A percentile compares a stretch with the other conserved stretches of the same genome.
Evolutionary conservation across 768 basidiomycete genomes (phyloP).

Genomic region (Leccinum broughii): DNA sequence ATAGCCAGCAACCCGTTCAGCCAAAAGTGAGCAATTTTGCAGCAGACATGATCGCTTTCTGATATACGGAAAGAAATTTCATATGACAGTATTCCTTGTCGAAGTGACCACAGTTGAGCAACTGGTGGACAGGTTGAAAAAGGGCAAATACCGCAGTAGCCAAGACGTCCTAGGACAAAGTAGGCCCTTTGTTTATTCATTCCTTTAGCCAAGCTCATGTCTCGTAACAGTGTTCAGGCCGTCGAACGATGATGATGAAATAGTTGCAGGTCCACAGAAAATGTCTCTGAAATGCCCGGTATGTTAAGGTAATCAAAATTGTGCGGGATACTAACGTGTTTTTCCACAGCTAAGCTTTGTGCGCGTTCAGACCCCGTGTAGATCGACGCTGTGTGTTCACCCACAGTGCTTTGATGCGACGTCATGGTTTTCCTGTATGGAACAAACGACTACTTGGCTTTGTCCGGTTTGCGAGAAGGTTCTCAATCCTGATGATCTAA

Average conservation of each 20-base stretch:
- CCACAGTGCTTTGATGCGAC: constrained; percentile 93
- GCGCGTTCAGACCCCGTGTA: constrained; percentile 81
- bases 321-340: constrained; percentile 1
- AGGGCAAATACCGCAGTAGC: constrained; percentile 61
- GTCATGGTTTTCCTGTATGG: constrained; percentile 94
- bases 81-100: constrained; percentile 80
- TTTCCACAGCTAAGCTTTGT: constrained; percentile 72
- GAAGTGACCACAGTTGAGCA: constrained; percentile 70
- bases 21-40: constrained; percentile 55
- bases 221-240: constrained; percentile 53
- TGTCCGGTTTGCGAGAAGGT: constrained; percentile 91
- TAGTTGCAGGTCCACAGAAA: constrained; percentile 84
- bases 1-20: constrained; percentile 75
- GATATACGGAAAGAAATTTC: constrained; percentile 82
- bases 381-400: constrained; percentile 86
- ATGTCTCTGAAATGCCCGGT: constrained; percentile 96
- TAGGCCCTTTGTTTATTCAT: constrained; percentile 38
- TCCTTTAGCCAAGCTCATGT: background rate
- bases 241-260: constrained; percentile 81
- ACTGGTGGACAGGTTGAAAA: constrained; percentile 68
- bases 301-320: constrained; percentile 31
- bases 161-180: constrained; percentile 68
- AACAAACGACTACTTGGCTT: constrained; percentile 93
- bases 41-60: constrained; percentile 4
- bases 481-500: constrained; percentile 76